Base-by-base conservation (phyloP, 306 rosid species). In the Corylus avellana region DNA sequence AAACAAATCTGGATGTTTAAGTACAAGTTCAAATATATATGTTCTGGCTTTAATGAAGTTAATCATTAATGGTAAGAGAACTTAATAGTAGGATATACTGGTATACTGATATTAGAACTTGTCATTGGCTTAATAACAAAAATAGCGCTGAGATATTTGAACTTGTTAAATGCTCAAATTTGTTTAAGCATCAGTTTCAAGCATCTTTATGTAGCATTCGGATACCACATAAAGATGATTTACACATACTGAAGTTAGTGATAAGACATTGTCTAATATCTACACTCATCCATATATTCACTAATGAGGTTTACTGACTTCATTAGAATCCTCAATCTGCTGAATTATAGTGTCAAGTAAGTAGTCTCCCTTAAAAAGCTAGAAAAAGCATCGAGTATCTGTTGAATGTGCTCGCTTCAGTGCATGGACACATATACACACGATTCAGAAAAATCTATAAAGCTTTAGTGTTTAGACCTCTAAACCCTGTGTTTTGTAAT, bases 291-390 rank as follows among this genome's bases (percentile, higher is more conserved):
- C 8, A 39, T n/a, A 44, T 39, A 11, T 42, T 27, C 47, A 53
- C 39, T 37, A 74, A 46, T 29, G 49, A 62, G 77, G 44, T 62
- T 81, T 18, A 3, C 66, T 1, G 56, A 70, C 80, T 75, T 71
- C 14, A 59, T 70, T 27, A 70, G 70, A 32, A 63, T 56, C 69
- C 69, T 62, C 12, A 32, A 62, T 39, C 50, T 9, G 25, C 51
- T 16, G 49, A 39, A 37, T 67, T 67, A 14, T 67, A 17, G n/a
- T 11, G 27, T 67, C 27, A 39, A 63, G 47, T 13, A 16, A 17
- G 17, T 17, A 63, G 32, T 57, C 46, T 32, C 46, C 17, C 42
- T 39, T 22, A 48, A 39, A 39, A 27, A 67, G 25, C 29, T 18
- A 32, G 14, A 11, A 39, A 18, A 67, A 39, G 14, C 51, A 64